Percentiles rank a stretch among this genome's conserved stretches.
These are phyloP conservation scores for Coix lacrymajobi DNA, from an alignment of 176 grass and related monocot species.

Conservation along the genomic window DNA sequence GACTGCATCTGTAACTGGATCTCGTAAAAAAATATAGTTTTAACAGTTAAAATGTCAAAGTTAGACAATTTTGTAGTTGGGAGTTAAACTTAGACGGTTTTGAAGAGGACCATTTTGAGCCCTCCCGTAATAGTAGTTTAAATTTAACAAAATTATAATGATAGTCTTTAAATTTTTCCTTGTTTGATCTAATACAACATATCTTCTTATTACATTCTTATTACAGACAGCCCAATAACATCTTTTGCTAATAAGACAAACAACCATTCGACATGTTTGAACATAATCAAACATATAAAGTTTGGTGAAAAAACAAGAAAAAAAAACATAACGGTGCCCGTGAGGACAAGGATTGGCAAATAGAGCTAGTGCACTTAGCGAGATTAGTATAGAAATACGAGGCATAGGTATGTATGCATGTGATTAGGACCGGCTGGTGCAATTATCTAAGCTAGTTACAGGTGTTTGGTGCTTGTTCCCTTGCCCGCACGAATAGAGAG, in stretches of 20 bases:
- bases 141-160: too few relatives aligned
- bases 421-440: conserved; percentile 18
- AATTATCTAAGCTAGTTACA: conserved; percentile 30
- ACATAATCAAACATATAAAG: not conserved
- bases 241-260: not conserved
- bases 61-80: too few relatives aligned
- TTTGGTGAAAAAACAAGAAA: not conserved
- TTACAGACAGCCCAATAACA: not conserved
- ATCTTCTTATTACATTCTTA: too few relatives aligned
- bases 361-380: not conserved
- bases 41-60: too few relatives aligned
- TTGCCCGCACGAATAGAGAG: conserved; percentile 29
- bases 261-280: not conserved
- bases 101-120: too few relatives aligned
- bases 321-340: not conserved
- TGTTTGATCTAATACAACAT: too few relatives aligned
- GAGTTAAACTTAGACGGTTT: too few relatives aligned
- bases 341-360: not conserved
- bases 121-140: too few relatives aligned
- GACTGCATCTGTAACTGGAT: too few relatives aligned
- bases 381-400: not conserved
- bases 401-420: conserved; percentile 11
- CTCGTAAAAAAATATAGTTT: too few relatives aligned
- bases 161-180: too few relatives aligned
- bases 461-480: conserved; percentile 9